Evolutionary conservation across 352 stramenopile species (phyloP), one percentile per base, ranked within the genome.

Genomic region (Pythium periplocum): DNA sequence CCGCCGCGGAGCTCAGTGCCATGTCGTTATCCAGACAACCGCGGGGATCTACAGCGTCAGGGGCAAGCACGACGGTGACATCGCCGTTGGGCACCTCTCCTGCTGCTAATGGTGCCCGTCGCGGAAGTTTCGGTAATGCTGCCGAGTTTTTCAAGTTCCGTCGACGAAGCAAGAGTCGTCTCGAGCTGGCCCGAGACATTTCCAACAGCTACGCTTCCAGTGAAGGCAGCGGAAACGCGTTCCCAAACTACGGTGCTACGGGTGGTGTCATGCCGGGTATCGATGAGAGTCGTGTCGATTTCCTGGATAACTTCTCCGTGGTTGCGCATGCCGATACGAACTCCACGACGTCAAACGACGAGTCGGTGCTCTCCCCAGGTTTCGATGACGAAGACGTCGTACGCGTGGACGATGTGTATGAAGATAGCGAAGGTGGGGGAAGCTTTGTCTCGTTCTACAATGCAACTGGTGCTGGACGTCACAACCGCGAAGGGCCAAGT

Each of bases 71-170:
- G 9, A 59, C 42, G 5, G 48, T 56, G 9, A 57, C 73, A 1
- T 57, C 64, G 1, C 33, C 61, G n/a, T 57, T 55, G 4, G 33
- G 69, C 9, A 66, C 72, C 6, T 75, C 62, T 12, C 71, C 77
- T 0, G 57, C 71, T 4, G 67, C 51, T 11, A 38, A 48, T 31
- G 47, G 44, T 38, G 54, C 41, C 4, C 68, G 81, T 40, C 80
- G 83, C 45, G 78, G 80, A 41, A 91, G 80, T 45, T 93, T 93
- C 60, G 83, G 83, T 1, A 93, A 93, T 59, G 83, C 83, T 26
- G 83, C 83, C 10, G 80, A 93, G 53, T 90, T 93, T 31, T 93
- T 90, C 62, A 90, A 90, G 52, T 93, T 90, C 42, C 83, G 83
- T 45, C 78, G 83, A 73, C 79, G 83, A 58, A 93, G 83, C 57